Evolutionary conservation across 1,284 basidiomycete genomes (phyloP).

Genomic region (Ganoderma lucidum): DNA sequence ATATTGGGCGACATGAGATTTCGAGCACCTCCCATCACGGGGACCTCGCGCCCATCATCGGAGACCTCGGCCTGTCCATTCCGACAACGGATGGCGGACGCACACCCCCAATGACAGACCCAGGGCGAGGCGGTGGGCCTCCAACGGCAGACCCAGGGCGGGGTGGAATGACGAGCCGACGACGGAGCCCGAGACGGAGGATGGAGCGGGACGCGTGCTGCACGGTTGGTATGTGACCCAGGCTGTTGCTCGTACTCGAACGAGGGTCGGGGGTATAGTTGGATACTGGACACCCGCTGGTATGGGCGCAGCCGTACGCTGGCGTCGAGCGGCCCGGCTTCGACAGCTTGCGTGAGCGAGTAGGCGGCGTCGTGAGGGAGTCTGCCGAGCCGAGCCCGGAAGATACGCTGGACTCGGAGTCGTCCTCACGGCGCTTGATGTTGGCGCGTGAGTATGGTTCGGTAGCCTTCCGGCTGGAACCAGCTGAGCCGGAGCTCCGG

Average conservation of each 20-base stretch:
- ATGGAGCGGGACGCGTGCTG: constrained; percentile 34
- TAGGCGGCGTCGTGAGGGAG: constrained; percentile 42
- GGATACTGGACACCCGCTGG: constrained; percentile 35
- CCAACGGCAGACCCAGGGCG: constrained; percentile 13
- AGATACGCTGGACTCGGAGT: constrained; percentile 37
- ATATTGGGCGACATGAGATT: constrained; percentile 21
- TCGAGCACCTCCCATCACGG: constrained; percentile 31
- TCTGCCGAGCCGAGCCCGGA: constrained; percentile 39
- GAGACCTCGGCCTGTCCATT: constrained; percentile 27
- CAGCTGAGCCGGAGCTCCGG: constrained; percentile 26
- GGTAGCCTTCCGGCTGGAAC: constrained; percentile 27
- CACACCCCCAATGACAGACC: constrained; percentile 25
- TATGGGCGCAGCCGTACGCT: constrained; percentile 38
- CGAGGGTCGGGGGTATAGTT: constrained; percentile 34
- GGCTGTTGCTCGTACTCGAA: constrained; percentile 28
- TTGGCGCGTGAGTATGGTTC: constrained; percentile 29
- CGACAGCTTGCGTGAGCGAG: constrained; percentile 29
- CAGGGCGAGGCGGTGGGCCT: constrained; percentile 20
- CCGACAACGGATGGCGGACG: constrained; percentile 25
- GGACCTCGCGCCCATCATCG: constrained; percentile 32
- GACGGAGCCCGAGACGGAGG: constrained; percentile 28
- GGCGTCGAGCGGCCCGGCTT: constrained; percentile 30
- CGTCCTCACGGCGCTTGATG: constrained; percentile 32
- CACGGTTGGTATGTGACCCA: constrained; percentile 28
- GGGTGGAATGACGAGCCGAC: constrained; percentile 17